These are phyloP conservation scores for Penicillium angulare DNA, from an alignment of 495 filamentous ascomycete species.

Conservation along the genomic window DNA sequence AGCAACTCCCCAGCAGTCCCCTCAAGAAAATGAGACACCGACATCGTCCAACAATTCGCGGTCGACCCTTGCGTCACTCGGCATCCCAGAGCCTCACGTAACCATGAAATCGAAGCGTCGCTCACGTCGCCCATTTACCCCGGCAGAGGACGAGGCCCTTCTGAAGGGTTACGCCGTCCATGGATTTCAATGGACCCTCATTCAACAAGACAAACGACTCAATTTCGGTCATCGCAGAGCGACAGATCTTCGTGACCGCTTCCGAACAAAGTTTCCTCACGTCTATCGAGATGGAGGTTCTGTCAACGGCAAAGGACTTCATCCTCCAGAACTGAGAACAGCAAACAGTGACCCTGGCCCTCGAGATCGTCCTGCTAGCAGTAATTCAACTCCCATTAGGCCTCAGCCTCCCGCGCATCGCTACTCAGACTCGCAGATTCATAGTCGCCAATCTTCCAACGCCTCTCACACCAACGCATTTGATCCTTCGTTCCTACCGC, in stretches of 20 bases:
- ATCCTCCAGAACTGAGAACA: conserved; percentile 1
- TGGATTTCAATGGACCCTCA: conserved; percentile 78
- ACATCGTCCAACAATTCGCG: conserved; percentile 27
- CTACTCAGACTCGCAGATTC: conserved; percentile 9
- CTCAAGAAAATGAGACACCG: conserved; percentile 14
- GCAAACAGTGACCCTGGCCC: conserved; percentile 7
- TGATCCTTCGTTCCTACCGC: conserved; percentile 34
- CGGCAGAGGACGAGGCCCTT: conserved; percentile 73
- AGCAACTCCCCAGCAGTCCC: not conserved
- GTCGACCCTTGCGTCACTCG: conserved; percentile 32
- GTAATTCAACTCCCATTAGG: conserved; percentile 17
- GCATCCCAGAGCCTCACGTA: conserved; percentile 39
- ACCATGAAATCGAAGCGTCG: conserved; percentile 38
- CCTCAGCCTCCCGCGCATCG: not conserved
- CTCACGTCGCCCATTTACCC: conserved; percentile 61
- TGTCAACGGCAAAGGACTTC: conserved; percentile 33
- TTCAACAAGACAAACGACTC: conserved; percentile 68
- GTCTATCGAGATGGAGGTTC: conserved; percentile 59
- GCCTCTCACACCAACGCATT: conserved; percentile 16
- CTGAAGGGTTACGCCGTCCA: conserved; percentile 71
- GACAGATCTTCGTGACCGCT: conserved; percentile 79
- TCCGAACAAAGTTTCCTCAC: conserved; percentile 76
- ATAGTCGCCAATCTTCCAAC: conserved; percentile 16
- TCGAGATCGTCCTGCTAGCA: conserved; percentile 2
- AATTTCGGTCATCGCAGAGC: conserved; percentile 65